Conservation (phyloP, 2,329 filamentous ascomycete genomes). For the Triangularia verruculosa region DNA sequence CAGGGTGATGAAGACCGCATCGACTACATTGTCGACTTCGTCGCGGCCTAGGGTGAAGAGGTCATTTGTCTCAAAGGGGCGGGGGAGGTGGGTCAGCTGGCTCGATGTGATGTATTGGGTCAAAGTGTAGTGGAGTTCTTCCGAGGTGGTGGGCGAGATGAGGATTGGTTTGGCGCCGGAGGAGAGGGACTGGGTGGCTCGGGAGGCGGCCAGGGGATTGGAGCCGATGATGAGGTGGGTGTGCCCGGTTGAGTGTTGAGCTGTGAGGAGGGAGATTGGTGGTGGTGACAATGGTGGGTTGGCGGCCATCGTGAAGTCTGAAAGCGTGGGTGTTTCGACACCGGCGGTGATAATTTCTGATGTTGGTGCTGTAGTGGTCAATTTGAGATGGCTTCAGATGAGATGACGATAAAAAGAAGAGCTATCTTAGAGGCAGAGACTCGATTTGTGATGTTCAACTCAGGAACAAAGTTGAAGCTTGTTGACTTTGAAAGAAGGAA, state of each 20-base stretch:
- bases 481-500: background rate
- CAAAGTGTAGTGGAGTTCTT: slow-evolving; percentile 53
- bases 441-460: slow-evolving; percentile 12
- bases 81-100: slow-evolving; percentile 62
- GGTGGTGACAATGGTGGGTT: background rate
- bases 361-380: background rate
- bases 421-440: background rate
- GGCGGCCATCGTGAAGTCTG: slow-evolving; percentile 19
- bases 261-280: slow-evolving; percentile 61
- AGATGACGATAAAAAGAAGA: background rate
- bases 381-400: background rate
- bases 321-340: background rate
- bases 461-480: background rate
- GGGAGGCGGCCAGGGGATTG: slow-evolving; percentile 80
- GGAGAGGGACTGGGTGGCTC: slow-evolving; percentile 75
- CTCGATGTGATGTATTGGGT: slow-evolving; percentile 64
- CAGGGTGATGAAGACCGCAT: slow-evolving; percentile 85
- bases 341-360: background rate
- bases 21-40: slow-evolving; percentile 75
- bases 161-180: slow-evolving; percentile 80
- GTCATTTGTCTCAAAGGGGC: slow-evolving; percentile 67
- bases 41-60: slow-evolving; percentile 73
- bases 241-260: slow-evolving; percentile 66
- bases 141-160: slow-evolving; percentile 56
- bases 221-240: slow-evolving; percentile 83